phyloP scores from a whole-genome alignment of 495 filamentous ascomycete species.

The Aspergillus hancockii region DNA sequence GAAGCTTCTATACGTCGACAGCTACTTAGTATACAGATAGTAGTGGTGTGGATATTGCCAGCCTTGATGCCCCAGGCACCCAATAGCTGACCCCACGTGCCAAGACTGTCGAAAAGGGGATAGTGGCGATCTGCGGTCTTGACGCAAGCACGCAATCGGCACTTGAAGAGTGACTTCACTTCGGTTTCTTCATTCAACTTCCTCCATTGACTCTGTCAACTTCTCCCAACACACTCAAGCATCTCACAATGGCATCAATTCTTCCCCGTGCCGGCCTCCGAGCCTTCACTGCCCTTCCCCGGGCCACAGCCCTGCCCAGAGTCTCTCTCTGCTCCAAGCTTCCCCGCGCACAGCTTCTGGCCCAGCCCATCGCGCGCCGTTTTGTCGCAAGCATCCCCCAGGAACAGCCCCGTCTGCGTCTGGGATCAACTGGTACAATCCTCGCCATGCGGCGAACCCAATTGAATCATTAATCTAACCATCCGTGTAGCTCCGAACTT shows the following conservation, averaged over 20 bases:
- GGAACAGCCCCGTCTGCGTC: slow-evolving; percentile 61
- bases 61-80: background rate
- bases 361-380: slow-evolving; percentile 35
- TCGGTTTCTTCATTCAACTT: background rate
- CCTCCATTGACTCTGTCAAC: background rate
- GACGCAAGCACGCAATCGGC: slow-evolving; percentile 4
- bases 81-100: background rate
- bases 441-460: background rate
- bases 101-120: background rate
- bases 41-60: background rate
- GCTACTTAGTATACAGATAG: too few species aligned
- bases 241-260: slow-evolving; percentile 29
- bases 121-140: background rate
- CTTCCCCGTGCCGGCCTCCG: slow-evolving; percentile 31
- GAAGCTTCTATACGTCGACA: too few species aligned
- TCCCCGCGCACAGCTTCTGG: slow-evolving; percentile 23
- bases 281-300: slow-evolving; percentile 28
- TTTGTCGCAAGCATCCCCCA: slow-evolving; percentile 31
- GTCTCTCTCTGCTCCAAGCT: slow-evolving; percentile 16
- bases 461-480: slow-evolving; percentile 2
- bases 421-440: slow-evolving; percentile 52
- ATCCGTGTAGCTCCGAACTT: slow-evolving; percentile 57
- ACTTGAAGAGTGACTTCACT: background rate
- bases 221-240: background rate
- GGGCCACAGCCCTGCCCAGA: slow-evolving; percentile 26